Evolutionary conservation across 805 yeast genomes (phyloP), one percentile per base, ranked within the genome.

Genomic region (Tetrapisispora namnaoensis): DNA sequence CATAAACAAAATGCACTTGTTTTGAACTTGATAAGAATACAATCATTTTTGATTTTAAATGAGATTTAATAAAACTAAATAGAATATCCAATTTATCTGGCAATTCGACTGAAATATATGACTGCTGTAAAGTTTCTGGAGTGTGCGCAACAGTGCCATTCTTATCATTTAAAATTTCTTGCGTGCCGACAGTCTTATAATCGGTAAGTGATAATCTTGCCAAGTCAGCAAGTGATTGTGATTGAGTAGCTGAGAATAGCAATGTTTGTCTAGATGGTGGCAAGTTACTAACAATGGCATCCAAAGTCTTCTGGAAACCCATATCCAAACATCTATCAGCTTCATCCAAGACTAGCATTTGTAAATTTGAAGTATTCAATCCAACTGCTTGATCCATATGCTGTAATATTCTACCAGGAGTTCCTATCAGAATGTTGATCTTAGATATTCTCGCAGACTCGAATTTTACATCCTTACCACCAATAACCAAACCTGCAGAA

Each of bases 321-420:
- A 90, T 86, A 67, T 89, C 97, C 57, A 89, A 70, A 58, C 93
- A 86, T 55, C 96, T 72, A 62, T 89, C 97, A 0, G 96, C 96
- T 66, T 89, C 97, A 65, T 89, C 97, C 46, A 89, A 67, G 2
- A 89, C 89, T 42, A 89, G 68, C 61, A 83, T 77, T 65, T 89
- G 91, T 52, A 89, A 68, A 60, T 86, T 86, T 21, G 80, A 71
- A 10, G 83, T 70, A 57, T 83, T 90, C 63, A 89, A 76, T 1
- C 88, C 88, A 1, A 83, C 83, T 8, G 95, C 81, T 62, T 90
- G 95, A 63, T 90, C 95, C 78, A 89, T 75, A 62, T 89, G 96
- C 62, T 89, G 97, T 42, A 90, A 71, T 18, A 89, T 68, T 63
- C 97, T 74, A 3, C 97, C 97, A 0, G 97, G 97, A 0, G 97